Evolutionary conservation across 192 early-diverging fungal species (phyloP).

Genomic region (Umbelopsis isabellina): DNA sequence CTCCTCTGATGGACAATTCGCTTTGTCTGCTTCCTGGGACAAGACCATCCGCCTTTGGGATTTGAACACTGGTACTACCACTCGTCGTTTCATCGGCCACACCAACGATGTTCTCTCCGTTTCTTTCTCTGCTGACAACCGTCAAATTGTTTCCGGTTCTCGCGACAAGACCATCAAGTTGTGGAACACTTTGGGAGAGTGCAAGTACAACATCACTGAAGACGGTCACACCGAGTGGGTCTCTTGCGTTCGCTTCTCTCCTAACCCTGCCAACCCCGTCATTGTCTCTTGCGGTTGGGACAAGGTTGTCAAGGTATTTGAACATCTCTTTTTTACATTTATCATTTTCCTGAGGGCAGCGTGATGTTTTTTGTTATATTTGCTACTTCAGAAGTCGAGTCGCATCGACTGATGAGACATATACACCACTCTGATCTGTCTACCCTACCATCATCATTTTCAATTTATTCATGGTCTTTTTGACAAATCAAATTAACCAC

Average conservation of each 20-base stretch:
- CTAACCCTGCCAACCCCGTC: slow-evolving; percentile 97
- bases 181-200: slow-evolving; percentile 99
- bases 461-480: neutral
- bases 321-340: neutral
- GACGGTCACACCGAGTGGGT: slow-evolving; percentile 99
- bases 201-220: slow-evolving; percentile 98
- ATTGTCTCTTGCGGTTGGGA: slow-evolving; percentile 99
- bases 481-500: neutral
- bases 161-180: slow-evolving; percentile 99
- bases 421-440: slow-evolving; percentile 18
- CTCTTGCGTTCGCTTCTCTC: slow-evolving; percentile 99
- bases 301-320: slow-evolving; percentile 90
- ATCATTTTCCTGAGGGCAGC: neutral
- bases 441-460: neutral
- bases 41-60: slow-evolving; percentile 99
- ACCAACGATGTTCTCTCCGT: slow-evolving; percentile 97
- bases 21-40: slow-evolving; percentile 98
- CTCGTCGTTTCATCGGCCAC: slow-evolving; percentile 97
- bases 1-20: slow-evolving; percentile 99
- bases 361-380: slow-evolving; percentile 22
- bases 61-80: slow-evolving; percentile 92
- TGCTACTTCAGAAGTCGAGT: slow-evolving; percentile 22
- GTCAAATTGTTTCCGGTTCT: slow-evolving; percentile 98
- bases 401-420: slow-evolving; percentile 19
- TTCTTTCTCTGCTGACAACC: slow-evolving; percentile 99